Evolutionary conservation across 139 green algal genomes (phyloP).

Genomic region (Raphidocelis subcapitata): DNA sequence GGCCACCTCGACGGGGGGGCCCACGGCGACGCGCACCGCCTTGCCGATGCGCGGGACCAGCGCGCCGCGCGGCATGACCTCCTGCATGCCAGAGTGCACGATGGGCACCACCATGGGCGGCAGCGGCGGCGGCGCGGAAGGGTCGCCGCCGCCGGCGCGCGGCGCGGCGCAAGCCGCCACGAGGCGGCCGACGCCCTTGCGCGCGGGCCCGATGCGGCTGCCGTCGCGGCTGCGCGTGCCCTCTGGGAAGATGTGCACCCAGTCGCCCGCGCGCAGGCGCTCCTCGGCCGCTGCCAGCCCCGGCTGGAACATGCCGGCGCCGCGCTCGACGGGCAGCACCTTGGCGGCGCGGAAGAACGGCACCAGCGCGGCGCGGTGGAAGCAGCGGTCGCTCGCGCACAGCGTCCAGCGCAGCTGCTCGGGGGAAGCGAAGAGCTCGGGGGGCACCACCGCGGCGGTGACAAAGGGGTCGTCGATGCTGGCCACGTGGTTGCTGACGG

Average conservation of each 20-base stretch:
- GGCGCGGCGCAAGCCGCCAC: conserved; percentile 48
- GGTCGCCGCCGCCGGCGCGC: not conserved
- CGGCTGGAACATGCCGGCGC: conserved; percentile 72
- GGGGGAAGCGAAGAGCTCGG: conserved; percentile 38
- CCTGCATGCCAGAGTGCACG: conserved; percentile 85
- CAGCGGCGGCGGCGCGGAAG: conserved; percentile 3
- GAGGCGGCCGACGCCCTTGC: conserved; percentile 76
- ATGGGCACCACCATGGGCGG: conserved; percentile 84
- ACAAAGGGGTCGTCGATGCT: conserved; percentile 89
- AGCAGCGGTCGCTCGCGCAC: conserved; percentile 91
- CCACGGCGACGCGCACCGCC: conserved; percentile 66
- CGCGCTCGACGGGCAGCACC: conserved; percentile 86
- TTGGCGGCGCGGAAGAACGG: conserved; percentile 82
- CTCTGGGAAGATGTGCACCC: conserved; percentile 95
- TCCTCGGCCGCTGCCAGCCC: conserved; percentile 72
- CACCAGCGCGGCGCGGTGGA: conserved; percentile 57
- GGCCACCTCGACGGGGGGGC: conserved; percentile 61
- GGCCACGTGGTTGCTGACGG: conserved; percentile 88
- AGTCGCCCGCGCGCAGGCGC: conserved; percentile 69
- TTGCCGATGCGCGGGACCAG: conserved; percentile 59
- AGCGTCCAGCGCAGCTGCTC: conserved; percentile 75
- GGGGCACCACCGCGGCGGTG: conserved; percentile 66
- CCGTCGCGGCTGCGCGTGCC: conserved; percentile 75
- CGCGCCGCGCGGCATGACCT: conserved; percentile 66
- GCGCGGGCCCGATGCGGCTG: conserved; percentile 53